Evolutionary conservation across 768 basidiomycete species (phyloP).

Genomic region (Termitomyces titanicus): DNA sequence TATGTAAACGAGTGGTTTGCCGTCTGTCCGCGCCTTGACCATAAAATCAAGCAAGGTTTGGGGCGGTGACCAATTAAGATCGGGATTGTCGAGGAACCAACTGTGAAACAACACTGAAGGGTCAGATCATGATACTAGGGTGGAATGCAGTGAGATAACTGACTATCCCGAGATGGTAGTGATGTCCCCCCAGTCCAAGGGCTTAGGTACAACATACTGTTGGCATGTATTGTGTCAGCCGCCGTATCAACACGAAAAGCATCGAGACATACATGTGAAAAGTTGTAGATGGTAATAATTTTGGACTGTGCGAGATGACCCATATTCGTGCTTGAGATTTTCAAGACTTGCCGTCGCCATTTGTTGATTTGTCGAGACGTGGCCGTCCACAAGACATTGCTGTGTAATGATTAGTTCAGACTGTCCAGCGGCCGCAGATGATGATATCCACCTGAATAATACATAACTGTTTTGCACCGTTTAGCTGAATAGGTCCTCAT

Average conservation of each 20-base stretch:
- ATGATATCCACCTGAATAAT: conserved; percentile 45
- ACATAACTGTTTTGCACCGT: conserved; percentile 38
- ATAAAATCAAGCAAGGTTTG: conserved; percentile 50
- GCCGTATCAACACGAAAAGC: not conserved
- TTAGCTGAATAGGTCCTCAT: not conserved
- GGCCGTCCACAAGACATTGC: conserved; percentile 64
- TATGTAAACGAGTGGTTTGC: conserved; percentile 65
- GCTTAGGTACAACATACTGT: conserved; percentile 60
- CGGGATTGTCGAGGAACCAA: conserved; percentile 67
- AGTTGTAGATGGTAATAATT: conserved; percentile 64
- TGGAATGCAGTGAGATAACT: conserved; percentile 16
- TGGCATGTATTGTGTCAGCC: not conserved
- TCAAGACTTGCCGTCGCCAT: conserved; percentile 54
- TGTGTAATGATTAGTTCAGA: conserved; percentile 9
- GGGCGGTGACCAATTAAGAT: conserved; percentile 54
- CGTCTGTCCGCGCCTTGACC: conserved; percentile 47
- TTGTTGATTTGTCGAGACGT: conserved; percentile 63
- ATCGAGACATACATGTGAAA: conserved; percentile 41
- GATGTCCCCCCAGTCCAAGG: conserved; percentile 66
- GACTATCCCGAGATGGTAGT: conserved; percentile 56
- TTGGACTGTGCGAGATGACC: conserved; percentile 56
- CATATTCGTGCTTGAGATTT: conserved; percentile 54
- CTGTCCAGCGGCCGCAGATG: not conserved
- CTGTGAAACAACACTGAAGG: conserved; percentile 22
- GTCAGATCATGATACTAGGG: not conserved